A percentile compares a stretch with the other conserved stretches of the same genome.
These are phyloP conservation scores for Vitis hybrid DNA, from an alignment of 177 flowering plant genomes.

Conservation along the genomic window DNA sequence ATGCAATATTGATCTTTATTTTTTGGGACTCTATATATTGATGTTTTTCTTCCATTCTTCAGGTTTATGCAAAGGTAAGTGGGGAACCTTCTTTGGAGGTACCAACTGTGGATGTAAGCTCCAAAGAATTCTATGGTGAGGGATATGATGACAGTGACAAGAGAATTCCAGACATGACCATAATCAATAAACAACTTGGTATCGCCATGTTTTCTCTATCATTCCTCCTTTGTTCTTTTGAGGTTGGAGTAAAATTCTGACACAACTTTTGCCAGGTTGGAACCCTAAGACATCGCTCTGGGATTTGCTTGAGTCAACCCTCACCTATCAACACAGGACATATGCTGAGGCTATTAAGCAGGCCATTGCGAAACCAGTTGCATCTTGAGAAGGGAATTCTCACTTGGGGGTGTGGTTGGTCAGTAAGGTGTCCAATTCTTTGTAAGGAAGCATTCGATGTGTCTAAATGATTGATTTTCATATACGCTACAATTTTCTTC, in stretches of 20 bases:
- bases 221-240: not conserved
- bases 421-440: conserved; percentile 15
- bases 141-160: conserved; percentile 99
- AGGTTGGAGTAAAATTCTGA: not conserved
- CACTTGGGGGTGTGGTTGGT: conserved; percentile 8
- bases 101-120: conserved; percentile 88
- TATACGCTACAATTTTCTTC: conserved; percentile 13
- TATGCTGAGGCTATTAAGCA: conserved; percentile 87
- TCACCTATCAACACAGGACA: conserved; percentile 95
- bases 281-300: conserved; percentile 93
- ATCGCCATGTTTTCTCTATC: conserved; percentile 4
- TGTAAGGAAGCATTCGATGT: conserved; percentile 4
- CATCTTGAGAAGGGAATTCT: conserved; percentile 31
- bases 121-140: conserved; percentile 94
- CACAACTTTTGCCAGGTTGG: conserved; percentile 61
- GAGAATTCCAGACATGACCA: conserved; percentile 97
- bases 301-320: conserved; percentile 94
- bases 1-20: not conserved
- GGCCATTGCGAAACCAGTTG: conserved; percentile 63
- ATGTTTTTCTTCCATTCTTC: conserved; percentile 10
- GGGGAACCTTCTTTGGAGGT: conserved; percentile 65
- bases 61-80: conserved; percentile 89
- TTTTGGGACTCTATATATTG: not conserved
- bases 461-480: conserved; percentile 10
- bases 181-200: conserved; percentile 91